Conservation (phyloP, 202 grass and related monocot species). For the Brachypodium distachyon region DNA sequence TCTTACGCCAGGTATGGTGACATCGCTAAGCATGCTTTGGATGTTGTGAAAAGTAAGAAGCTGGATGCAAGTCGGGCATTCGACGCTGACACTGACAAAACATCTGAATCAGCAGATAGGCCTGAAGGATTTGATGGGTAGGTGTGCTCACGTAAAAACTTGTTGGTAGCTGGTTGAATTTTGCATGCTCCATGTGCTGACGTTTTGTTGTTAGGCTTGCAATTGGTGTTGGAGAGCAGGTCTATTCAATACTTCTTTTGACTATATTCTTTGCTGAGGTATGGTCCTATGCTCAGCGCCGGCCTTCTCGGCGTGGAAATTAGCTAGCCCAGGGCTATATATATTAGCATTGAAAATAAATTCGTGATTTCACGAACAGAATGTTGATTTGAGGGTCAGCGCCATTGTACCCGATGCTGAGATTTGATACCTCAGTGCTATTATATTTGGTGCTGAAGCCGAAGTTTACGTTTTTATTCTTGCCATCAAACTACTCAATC, state of each 20-base stretch:
- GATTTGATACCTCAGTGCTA: too few species aligned
- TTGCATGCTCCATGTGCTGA: conserved; percentile 3
- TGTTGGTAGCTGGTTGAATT: background rate
- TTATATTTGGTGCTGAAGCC: too few species aligned
- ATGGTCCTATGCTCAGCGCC: conserved; percentile 23
- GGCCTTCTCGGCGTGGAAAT: too few species aligned
- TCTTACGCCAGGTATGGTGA: conserved; percentile 84
- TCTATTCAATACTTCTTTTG: conserved; percentile 83
- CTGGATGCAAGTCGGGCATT: conserved; percentile 17
- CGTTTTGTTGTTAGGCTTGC: conserved; percentile 49
- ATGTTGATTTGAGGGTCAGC: too few species aligned
- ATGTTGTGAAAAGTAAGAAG: conserved; percentile 59
- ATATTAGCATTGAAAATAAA: too few species aligned
- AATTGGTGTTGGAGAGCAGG: conserved; percentile 82
- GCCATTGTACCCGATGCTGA: too few species aligned
- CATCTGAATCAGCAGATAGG: conserved; percentile 27
- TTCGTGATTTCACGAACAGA: too few species aligned
- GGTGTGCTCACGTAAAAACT: conserved; percentile 19
- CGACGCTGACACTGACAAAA: conserved; percentile 29
- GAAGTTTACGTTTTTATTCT: too few species aligned
- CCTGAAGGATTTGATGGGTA: conserved; percentile 90
- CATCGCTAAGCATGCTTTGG: conserved; percentile 92
- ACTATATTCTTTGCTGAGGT: conserved; percentile 96
- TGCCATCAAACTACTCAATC: too few species aligned
- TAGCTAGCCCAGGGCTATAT: too few species aligned